Evolutionary conservation across 768 basidiomycete genomes (phyloP), one percentile per base, ranked within the genome.

Genomic region (Termitomyces sp.): DNA sequence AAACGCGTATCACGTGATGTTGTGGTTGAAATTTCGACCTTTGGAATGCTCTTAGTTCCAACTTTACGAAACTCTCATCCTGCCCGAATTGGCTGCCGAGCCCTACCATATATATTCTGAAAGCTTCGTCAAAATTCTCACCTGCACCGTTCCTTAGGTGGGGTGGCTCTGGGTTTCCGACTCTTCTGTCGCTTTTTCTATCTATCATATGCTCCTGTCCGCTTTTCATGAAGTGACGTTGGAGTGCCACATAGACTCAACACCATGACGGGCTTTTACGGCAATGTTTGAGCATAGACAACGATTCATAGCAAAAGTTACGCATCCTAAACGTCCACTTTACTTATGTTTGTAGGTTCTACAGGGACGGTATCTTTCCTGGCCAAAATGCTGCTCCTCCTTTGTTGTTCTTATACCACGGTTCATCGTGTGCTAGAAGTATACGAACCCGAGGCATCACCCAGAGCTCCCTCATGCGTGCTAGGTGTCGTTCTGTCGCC

Each of bases 381-480:
- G 75, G 76, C 66, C 73, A 77, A 59, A 81, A 81, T 1, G 73
- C 71, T 6, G 57, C 7, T 2, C 40, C 38, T 43, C 51, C 51
- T 24, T 52, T 52, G 30, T 52, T 52, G 40, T 32, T 8, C 4
- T 8, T 43, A 34, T 43, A 52, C 41, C 80, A 84, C 30, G 68
- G 70, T 38, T 62, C 68, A 62, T 84, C 82, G 62, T 84, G 83
- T 42, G 81, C 77, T 22, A 84, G 56, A 44, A 84, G 49, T 22
- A 84, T 74, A 49, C 66, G 69, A 37, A 80, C 77, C 35, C 74
- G 64, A 28, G 71, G 71, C 5, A 71, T 55, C 22, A 64, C 60
- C 51, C 70, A 61, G 54, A 83, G 57, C 61, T 64, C 66, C 46
- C 71, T 66, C 34, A 65, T 63, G 21, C 62, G 47, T 6, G 45